Evolutionary conservation across 2,329 filamentous ascomycete genomes (phyloP), one percentile per base, ranked within the genome.

Genomic region (Alternaria novae-zelandiae): DNA sequence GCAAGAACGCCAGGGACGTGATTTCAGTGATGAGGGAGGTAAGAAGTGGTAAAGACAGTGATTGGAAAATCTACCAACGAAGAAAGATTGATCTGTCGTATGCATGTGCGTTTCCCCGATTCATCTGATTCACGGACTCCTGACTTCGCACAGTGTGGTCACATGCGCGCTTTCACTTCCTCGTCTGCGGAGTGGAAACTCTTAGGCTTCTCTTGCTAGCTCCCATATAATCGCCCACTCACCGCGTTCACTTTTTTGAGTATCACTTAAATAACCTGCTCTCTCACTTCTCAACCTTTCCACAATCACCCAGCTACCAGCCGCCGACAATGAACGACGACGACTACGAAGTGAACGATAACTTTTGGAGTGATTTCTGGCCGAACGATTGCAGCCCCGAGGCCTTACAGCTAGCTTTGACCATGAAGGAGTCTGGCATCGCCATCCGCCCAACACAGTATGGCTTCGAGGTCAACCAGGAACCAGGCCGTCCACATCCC

Each of bases 1-100:
- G 66, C 78, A 78, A 60, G 85, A 86, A 66, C 73, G 85, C 55
- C 78, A 79, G 57, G 84, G 83, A 0, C 79, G 78, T n/a, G 78
- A 82, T 54, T 84, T 83, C 62, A 63, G 64, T 13, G 68, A 64
- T 11, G 72, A 78, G 8, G 64, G 65, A 10, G 64, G 65, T 1
- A 79, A 70, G 65, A 73, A 61, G 56, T 80, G 78, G 78, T 80
- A 60, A 63, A 41, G 3, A 1, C 20, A 7, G 6, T 44, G 6
- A 43, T 23, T 26, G 3, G 32, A 47, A 26, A 2, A 2, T 20
- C 9, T 36, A 26, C 21, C 30, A 36, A 9, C 20, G 20, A 20
- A 20, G 10, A 6, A 20, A 6, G 23, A 21, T 43, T 36, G 21
- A 43, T 25, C 6, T 41, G 36, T 43, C 26, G 28, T 20, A 28